These are phyloP conservation scores for Fusarium sp. DNA, from an alignment of 2,329 filamentous ascomycete genomes.

Conservation along the genomic window DNA sequence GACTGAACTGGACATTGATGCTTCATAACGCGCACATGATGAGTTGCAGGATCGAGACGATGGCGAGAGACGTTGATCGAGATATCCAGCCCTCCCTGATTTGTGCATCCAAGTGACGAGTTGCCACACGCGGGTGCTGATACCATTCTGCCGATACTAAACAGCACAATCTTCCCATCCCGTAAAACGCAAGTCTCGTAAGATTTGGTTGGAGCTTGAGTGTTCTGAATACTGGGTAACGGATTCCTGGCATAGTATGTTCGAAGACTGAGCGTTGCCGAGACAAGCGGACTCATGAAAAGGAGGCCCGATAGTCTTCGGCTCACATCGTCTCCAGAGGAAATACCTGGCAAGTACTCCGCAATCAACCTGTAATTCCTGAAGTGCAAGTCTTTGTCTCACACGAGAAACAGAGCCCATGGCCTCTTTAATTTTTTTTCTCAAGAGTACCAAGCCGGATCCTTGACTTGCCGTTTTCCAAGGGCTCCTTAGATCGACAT, in stretches of 20 bases:
- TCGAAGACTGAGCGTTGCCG: neutral
- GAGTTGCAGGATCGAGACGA: neutral
- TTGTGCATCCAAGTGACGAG: neutral
- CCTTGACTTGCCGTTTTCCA: conserved; percentile 34
- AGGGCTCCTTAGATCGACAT: conserved; percentile 31
- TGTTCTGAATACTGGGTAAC: neutral
- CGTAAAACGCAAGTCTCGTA: neutral
- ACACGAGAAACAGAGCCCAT: conserved; percentile 2
- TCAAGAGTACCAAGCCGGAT: conserved; percentile 43
- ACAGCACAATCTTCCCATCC: neutral
- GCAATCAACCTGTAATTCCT: neutral
- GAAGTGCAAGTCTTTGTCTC: conserved; percentile 7
- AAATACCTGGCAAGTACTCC: conserved; percentile 15
- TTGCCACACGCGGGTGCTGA: neutral
- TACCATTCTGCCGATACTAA: neutral
- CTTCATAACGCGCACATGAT: neutral
- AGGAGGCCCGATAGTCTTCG: conserved; percentile 33
- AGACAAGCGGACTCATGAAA: conserved; percentile 1
- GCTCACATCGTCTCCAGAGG: neutral
- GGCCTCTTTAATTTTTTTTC: neutral
- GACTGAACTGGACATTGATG: neutral
- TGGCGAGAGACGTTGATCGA: neutral
- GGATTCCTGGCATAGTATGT: neutral
- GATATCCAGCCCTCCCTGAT: neutral
- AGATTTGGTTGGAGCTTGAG: neutral